Base-by-base conservation (phyloP, 768 basidiomycete species). In the Coprinopsis cinerea region DNA sequence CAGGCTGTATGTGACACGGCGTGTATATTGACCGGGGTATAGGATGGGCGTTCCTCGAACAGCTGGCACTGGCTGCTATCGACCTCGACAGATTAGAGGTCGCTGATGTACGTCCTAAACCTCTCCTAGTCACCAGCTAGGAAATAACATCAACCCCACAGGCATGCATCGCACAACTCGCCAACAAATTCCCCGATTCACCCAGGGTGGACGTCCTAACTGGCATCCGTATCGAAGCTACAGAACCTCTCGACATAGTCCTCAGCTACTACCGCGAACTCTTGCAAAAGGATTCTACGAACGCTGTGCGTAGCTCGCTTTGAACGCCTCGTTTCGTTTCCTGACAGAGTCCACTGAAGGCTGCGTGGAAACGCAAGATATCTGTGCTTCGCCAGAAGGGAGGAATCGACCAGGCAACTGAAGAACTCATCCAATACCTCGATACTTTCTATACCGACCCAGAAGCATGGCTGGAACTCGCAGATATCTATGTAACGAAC, bases 361-460 rank as follows among this genome's bases (percentile, higher is more conserved):
- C 78, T 1, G 64, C 78, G 26, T 91, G 89, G 83, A 91, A 92
- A 57, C 79, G 92, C n/a, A 79, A 81, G 47, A 81, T 90, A 55
- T 81, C 88, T 0, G 78, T 92, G 10, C 74, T 87, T 9, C 71
- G 84, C 39, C 72, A 80, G 9, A 71, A 68, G 5, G 82, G 88
- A 40, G 77, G 77, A 59, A 64, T 77, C 0, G 81, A 90, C 44
- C 74, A 73, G 43, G 84, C 88, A 0, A 81, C 87, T 1, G 76
- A 82, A 9, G 82, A 92, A 59, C 74, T 95, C 2, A 78, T 78
- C 13, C 70, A 75, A 36, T 83, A 85, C 56, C 75, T 92, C 17
- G 92, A 96, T 58, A 90, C 85, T 0, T 87, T 92, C 61, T 96
- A 95, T 62, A 81, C 82, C 18, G 93, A 96, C 55, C 71, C 85